Base-by-base conservation (phyloP, 2,329 filamentous ascomycete species). In the Dothiorella sarmentorum region DNA sequence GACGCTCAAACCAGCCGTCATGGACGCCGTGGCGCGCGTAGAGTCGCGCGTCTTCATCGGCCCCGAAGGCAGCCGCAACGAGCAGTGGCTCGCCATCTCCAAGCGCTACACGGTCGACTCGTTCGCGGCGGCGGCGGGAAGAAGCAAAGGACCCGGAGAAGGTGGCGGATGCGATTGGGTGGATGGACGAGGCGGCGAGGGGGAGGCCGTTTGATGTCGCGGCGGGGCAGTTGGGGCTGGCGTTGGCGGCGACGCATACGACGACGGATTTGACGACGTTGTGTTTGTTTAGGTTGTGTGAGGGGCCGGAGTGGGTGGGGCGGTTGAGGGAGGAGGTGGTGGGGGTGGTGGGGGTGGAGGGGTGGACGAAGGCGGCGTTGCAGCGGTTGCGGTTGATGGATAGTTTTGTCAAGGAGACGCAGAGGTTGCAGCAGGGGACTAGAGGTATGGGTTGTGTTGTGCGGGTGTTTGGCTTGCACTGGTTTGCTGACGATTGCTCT, bases 31-130 rank as follows among this genome's bases (percentile, higher is more conserved):
- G 10, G 78, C 82, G 6, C 78, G 81, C 2, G 64, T 85, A 20
- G 82, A 80, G 24, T 80, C 82, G 1, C 73, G 78, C 18, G 75
- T 80, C 4, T 84, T 84, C 61, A 76, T 84, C 7, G 82, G 82
- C 1, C 65, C 76, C 4, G 68, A 73, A 7, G 51, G 60, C 15
- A 81, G 33, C 33, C 10, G 5, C 11, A 37, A 37, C 33, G n/a
- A 37, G 15, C 10, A 13, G 15, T 37, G 33, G 33, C 33, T 37
- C 33, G 33, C 10, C 11, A 37, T 37, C 10, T 37, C n/a, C 33
- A 37, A 37, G 27, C 27, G 27, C 7, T 31, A 31, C 27, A 31
- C 27, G 7, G 27, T 31, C 27, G 27, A 31, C 27, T 31, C 27
- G 7, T 31, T 31, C 27, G 27, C 27, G 7, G 27, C 27, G 1